Conservation (phyloP, 148 eudicot genomes). For the Rheum nobile region DNA sequence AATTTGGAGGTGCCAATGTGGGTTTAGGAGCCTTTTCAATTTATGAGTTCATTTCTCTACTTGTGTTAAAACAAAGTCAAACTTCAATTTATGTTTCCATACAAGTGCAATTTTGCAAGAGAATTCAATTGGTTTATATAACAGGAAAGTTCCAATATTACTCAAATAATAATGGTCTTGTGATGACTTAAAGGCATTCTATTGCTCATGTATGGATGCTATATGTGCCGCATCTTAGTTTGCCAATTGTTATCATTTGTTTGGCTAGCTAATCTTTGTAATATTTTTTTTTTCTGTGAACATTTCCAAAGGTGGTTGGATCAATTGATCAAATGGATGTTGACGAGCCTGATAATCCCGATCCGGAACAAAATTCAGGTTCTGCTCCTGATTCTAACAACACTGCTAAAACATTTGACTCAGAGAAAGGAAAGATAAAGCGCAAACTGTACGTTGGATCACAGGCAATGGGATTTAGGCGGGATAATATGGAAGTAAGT, state of each 20-base stretch:
- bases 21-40: not conserved
- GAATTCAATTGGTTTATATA: too few species aligned
- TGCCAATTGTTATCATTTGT: not conserved
- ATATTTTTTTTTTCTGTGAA: not conserved
- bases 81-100: not conserved
- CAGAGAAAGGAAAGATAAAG: conserved; percentile 60
- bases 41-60: not conserved
- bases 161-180: not conserved
- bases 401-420: conserved; percentile 28
- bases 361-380: conserved; percentile 34
- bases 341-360: conserved; percentile 61
- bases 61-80: not conserved
- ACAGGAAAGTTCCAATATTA: too few species aligned
- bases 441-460: conserved; percentile 87
- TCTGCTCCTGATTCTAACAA: conserved; percentile 53
- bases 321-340: conserved; percentile 80
- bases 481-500: conserved; percentile 95
- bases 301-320: conserved; percentile 65
- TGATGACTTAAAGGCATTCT: not conserved
- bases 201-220: not conserved
- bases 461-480: conserved; percentile 76
- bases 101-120: too few species aligned
- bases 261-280: not conserved
- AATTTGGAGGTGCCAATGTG: not conserved
- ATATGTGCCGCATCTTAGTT: not conserved